Base-by-base conservation (phyloP, 2,329 filamentous ascomycete genomes). In the Cadophora luteo-olivacea region DNA sequence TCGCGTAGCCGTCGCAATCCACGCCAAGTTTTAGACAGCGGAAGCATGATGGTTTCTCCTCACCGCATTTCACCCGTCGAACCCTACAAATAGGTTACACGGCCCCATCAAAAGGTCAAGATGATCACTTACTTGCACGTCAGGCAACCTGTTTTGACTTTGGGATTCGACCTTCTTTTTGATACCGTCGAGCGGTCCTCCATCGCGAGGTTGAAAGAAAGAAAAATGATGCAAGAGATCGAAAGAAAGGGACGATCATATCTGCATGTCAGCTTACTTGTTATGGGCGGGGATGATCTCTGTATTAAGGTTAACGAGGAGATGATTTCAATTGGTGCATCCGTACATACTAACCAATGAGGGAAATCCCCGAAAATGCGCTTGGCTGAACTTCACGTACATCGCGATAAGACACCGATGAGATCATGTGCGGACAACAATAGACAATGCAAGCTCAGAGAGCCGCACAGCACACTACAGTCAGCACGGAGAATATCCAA, bases 21-120 rank as follows among this genome's bases (percentile, higher is more conserved):
- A 69, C 58, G 14, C 71, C 72, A 24, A 66, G 68, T 19, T 69
- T 69, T 16, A 64, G 36, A 49, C 72, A 75, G 16, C 72, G 65
- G n/a, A 57, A 41, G 48, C 73, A 75, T 19, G 22, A 33, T 14
- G 71, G 73, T 45, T 66, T 67, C 25, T 67, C 70, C 64, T 75
- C 72, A 24, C 72, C 72, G 45, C 72, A 75, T 61, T 74, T 75
- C 0, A 75, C 69, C 22, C 68, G 60, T 25, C 72, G 64, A 22
- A 68, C 65, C 64, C 72, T 72, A n/a, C 6, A 45, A n/a, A 7
- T 9, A 1, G 19, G 22, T 52, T 11, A 55, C 49, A 29, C 12
- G 14, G 48, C 16, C 25, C 7, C 12, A 16, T 11, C 1, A 22
- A 16, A 49, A 6, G 22, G 29, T 3, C 12, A 22, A 24, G 33